These are phyloP conservation scores for Flaveria ramosissima DNA, from an alignment of 129 eudicot genomes.

Conservation along the genomic window DNA sequence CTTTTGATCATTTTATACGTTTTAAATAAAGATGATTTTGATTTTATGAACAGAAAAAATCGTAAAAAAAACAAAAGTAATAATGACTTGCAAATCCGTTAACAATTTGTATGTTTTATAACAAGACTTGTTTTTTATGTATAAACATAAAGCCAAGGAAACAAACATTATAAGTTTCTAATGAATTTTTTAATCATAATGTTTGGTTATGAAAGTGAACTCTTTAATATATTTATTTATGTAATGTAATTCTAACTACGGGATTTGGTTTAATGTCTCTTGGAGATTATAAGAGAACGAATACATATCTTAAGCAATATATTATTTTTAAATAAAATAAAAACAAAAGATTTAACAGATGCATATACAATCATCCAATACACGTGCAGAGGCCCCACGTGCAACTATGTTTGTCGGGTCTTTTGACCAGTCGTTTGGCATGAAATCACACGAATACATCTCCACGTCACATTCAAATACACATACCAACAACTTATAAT, in stretches of 20 bases:
- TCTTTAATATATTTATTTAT: background rate
- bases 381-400: slow-evolving; percentile 87
- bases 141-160: background rate
- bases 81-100: background rate
- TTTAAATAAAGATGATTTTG: too few species aligned
- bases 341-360: background rate
- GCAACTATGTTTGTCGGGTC: slow-evolving; percentile 56
- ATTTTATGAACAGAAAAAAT: too few species aligned
- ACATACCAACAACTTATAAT: background rate
- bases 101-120: too few species aligned
- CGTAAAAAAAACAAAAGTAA: too few species aligned
- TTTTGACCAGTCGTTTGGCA: slow-evolving; percentile 52
- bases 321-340: background rate
- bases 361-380: slow-evolving; percentile 46
- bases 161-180: background rate
- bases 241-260: background rate
- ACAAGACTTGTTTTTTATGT: too few species aligned
- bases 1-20: too few species aligned
- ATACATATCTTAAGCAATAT: background rate
- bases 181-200: background rate
- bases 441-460: slow-evolving; percentile 28
- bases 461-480: slow-evolving; percentile 53
- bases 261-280: slow-evolving; percentile 1
- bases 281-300: background rate
- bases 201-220: background rate